A percentile compares a stretch with the other conserved stretches of the same genome.
These are phyloP conservation scores for Hericium alpestre DNA, from an alignment of 768 basidiomycete genomes.

Conservation along the genomic window DNA sequence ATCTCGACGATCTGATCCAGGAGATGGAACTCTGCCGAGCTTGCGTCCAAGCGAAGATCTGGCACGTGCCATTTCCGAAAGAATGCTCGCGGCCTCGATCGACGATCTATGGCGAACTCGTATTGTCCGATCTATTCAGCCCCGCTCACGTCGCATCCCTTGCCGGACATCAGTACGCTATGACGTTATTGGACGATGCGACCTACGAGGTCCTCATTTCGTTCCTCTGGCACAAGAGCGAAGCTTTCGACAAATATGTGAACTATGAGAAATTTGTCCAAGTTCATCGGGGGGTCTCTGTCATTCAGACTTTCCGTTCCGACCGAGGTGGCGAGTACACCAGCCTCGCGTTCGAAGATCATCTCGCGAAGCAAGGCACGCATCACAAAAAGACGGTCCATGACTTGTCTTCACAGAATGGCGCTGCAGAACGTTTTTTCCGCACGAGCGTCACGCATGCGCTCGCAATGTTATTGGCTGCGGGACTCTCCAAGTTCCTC, in stretches of 20 bases:
- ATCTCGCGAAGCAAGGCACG: not conserved
- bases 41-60: not conserved
- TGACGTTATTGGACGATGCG: not conserved
- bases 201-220: not conserved
- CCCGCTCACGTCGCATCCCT: not conserved
- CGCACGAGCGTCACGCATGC: too few species aligned
- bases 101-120: not conserved
- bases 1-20: not conserved
- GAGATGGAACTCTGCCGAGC: not conserved
- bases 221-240: not conserved
- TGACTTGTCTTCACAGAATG: not conserved
- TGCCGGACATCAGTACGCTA: not conserved
- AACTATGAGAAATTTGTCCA: not conserved
- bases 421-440: not conserved
- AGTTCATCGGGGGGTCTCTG: not conserved
- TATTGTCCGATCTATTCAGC: not conserved
- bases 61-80: not conserved
- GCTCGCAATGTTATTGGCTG: not conserved
- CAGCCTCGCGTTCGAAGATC: not conserved
- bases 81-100: not conserved
- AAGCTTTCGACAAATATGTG: not conserved
- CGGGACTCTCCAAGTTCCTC: constrained; percentile 12
- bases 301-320: not conserved
- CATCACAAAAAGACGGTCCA: not conserved
- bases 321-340: not conserved